phyloP scores from a whole-genome alignment of 306 rosid genomes.

The Rubus idaeus region DNA sequence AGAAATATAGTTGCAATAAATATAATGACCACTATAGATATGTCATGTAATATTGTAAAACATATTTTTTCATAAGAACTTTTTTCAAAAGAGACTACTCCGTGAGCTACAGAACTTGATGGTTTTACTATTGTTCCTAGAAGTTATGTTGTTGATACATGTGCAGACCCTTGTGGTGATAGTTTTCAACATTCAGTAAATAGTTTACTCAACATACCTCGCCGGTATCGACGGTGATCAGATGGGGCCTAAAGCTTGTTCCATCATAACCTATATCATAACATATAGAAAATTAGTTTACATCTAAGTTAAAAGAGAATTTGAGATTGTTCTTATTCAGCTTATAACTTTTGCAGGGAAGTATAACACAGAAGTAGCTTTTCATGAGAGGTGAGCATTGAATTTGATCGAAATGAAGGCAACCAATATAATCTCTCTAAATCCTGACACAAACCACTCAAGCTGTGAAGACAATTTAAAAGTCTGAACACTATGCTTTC shows the following conservation, averaged over 20 bases:
- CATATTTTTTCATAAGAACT: not conserved
- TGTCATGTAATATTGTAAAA: not conserved
- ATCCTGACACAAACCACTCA: too few species aligned
- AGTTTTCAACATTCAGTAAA: not conserved
- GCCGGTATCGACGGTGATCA: constrained; percentile 69
- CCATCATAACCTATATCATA: constrained; percentile 53
- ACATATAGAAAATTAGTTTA: constrained; percentile 5
- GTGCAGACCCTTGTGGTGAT: too few species aligned
- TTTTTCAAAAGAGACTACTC: too few species aligned
- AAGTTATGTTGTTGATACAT: too few species aligned
- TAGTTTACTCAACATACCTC: constrained; percentile 51
- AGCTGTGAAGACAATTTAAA: too few species aligned
- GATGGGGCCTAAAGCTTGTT: constrained; percentile 71
- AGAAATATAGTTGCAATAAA: not conserved
- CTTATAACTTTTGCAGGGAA: not conserved
- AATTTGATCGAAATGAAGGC: not conserved
- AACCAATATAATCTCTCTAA: not conserved
- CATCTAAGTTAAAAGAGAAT: not conserved
- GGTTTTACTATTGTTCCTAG: too few species aligned
- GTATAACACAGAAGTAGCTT: not conserved
- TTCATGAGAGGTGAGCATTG: not conserved
- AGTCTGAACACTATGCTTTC: too few species aligned
- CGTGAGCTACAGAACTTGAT: too few species aligned
- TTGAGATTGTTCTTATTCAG: not conserved
- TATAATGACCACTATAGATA: not conserved